These are phyloP conservation scores for Dunaliella primolecta DNA, from an alignment of 139 green algal species.

Conservation along the genomic window DNA sequence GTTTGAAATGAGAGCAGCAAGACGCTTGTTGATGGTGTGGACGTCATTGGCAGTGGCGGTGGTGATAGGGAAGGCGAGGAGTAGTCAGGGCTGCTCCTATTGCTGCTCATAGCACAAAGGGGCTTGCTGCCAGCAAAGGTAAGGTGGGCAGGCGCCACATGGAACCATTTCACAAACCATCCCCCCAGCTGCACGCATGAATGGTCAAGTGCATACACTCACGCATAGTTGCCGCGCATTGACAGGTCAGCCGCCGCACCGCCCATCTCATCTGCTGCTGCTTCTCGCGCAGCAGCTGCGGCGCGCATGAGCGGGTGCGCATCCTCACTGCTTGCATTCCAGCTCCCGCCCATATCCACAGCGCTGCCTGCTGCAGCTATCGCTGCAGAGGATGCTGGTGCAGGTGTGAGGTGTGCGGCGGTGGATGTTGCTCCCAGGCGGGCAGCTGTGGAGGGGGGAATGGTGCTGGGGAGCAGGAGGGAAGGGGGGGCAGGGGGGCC, in stretches of 20 bases:
- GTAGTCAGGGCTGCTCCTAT: no score
- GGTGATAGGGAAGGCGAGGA: no score
- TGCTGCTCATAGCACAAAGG: no score
- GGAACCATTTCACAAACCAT: no score
- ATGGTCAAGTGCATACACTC: background rate
- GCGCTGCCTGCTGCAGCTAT: background rate
- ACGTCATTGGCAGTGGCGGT: no score
- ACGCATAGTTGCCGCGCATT: background rate
- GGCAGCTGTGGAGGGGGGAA: background rate
- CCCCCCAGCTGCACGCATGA: no score
- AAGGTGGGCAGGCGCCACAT: no score
- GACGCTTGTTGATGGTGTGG: no score
- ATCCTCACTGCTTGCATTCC: slow-evolving; percentile 13
- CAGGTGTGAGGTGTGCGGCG: background rate
- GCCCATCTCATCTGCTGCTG: background rate
- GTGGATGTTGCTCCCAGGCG: background rate
- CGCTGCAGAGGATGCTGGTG: background rate
- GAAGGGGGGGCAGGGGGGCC: background rate
- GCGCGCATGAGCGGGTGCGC: background rate
- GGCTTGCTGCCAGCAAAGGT: no score
- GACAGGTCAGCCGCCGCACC: background rate
- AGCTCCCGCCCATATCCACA: background rate
- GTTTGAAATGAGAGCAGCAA: no score
- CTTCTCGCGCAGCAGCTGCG: slow-evolving; percentile 13
- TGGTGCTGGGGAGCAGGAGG: background rate